Evolutionary conservation across 441 rosid genomes (phyloP).

Genomic region (Populus tomentosa): DNA sequence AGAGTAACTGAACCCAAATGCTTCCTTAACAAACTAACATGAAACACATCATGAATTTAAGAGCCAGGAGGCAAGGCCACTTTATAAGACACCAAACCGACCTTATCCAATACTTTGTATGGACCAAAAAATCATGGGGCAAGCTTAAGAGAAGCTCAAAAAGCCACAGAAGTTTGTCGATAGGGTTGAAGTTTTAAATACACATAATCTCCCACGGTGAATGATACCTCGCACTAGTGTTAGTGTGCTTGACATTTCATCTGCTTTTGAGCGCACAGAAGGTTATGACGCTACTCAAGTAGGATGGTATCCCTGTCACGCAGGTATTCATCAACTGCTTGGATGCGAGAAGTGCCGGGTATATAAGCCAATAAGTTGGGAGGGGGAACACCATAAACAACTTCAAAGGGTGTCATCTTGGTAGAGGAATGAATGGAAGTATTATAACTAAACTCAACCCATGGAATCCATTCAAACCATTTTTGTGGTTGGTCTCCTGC

Average conservation of each 20-base stretch:
- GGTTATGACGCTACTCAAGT: no score
- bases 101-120: not conserved
- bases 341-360: no score
- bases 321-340: no score
- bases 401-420: slow-evolving; percentile 2
- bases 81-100: not conserved
- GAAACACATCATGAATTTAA: not conserved
- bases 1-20: not conserved
- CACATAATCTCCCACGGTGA: no score
- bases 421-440: not conserved
- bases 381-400: not conserved
- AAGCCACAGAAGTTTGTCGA: not conserved
- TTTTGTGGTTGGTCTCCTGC: not conserved
- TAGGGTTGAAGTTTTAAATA: not conserved
- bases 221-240: no score
- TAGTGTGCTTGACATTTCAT: no score
- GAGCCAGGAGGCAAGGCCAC: not conserved
- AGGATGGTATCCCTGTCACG: no score
- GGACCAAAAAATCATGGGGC: not conserved
- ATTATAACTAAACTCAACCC: not conserved
- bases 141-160: not conserved
- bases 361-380: no score
- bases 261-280: no score
- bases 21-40: not conserved
- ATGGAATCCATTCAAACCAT: no score